A percentile compares a stretch with the other conserved stretches of the same genome.
These are phyloP conservation scores for Solanum aculeatissimum DNA, from an alignment of 305 asterid genomes.

Conservation along the genomic window DNA sequence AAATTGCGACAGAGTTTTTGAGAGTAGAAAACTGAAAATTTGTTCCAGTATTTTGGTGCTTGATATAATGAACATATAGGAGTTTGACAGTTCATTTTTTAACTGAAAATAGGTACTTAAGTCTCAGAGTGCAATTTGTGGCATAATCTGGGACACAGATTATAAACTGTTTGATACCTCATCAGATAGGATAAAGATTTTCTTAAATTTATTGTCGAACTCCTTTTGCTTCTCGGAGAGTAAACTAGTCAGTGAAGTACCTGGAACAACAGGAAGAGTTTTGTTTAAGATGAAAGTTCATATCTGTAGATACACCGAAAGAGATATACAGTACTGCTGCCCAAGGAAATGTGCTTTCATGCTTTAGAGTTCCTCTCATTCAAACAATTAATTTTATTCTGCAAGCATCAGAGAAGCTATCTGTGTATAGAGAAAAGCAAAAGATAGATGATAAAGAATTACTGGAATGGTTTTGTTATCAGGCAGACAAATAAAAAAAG, in stretches of 20 bases:
- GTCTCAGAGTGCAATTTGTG: not conserved
- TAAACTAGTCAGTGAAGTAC: constrained; percentile 47
- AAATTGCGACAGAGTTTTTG: not conserved
- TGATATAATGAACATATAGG: not conserved
- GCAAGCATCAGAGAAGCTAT: not conserved
- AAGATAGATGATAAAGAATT: not conserved
- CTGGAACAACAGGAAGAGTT: constrained; percentile 29
- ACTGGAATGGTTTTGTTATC: not conserved
- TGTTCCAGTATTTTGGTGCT: not conserved
- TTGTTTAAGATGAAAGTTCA: not conserved
- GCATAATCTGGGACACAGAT: not conserved
- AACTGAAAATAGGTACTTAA: not conserved
- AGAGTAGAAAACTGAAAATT: not conserved
- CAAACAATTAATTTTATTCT: not conserved
- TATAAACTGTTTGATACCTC: constrained; percentile 29
- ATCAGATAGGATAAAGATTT: constrained; percentile 51
- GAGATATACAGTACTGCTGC: not conserved
- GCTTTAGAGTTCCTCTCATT: not conserved
- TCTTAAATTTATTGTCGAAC: constrained; percentile 57
- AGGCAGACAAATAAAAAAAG: not conserved
- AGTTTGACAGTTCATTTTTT: not conserved
- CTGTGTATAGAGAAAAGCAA: not conserved
- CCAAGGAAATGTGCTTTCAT: not conserved
- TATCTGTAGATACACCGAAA: not conserved
- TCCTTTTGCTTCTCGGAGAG: constrained; percentile 64